Conservation (phyloP, 345 rosid species). For the Triadica sebifera region DNA sequence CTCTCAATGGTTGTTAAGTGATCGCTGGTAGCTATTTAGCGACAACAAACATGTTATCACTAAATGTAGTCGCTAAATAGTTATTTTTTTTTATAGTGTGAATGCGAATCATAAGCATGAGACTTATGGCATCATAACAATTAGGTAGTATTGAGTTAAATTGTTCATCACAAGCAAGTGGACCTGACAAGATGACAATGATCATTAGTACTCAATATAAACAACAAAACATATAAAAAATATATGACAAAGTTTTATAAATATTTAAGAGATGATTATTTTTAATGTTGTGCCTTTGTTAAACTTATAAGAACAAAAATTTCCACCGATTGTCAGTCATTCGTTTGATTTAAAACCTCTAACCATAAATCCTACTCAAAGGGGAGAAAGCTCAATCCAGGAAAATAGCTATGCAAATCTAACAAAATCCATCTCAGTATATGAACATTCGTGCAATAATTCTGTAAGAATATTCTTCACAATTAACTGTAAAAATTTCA, state of each 20-base stretch:
- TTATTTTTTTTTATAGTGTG: too few relatives aligned
- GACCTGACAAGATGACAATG: conserved; percentile 56
- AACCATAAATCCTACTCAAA: background rate
- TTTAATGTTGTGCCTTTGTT: background rate
- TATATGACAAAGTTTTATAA: background rate
- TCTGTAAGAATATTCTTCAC: background rate
- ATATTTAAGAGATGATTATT: background rate
- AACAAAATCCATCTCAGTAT: background rate
- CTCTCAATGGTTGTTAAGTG: too few relatives aligned
- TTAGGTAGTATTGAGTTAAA: conserved; percentile 78
- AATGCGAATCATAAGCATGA: conserved; percentile 98
- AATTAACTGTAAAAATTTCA: conserved; percentile 83
- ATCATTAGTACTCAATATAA: background rate
- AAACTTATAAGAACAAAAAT: background rate
- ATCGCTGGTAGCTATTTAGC: too few relatives aligned
- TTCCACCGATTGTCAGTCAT: background rate
- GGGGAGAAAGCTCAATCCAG: background rate
- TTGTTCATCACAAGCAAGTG: conserved; percentile 93
- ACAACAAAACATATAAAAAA: background rate
- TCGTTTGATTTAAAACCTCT: background rate
- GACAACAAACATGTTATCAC: too few relatives aligned
- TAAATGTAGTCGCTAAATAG: too few relatives aligned
- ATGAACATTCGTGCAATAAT: background rate
- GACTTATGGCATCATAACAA: conserved; percentile 93
- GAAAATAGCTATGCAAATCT: background rate